Percentiles rank a stretch among this genome's conserved stretches.
Evolutionary conservation across 2,329 filamentous ascomycete genomes (phyloP).

Genomic region (Aspergillus sp.): DNA sequence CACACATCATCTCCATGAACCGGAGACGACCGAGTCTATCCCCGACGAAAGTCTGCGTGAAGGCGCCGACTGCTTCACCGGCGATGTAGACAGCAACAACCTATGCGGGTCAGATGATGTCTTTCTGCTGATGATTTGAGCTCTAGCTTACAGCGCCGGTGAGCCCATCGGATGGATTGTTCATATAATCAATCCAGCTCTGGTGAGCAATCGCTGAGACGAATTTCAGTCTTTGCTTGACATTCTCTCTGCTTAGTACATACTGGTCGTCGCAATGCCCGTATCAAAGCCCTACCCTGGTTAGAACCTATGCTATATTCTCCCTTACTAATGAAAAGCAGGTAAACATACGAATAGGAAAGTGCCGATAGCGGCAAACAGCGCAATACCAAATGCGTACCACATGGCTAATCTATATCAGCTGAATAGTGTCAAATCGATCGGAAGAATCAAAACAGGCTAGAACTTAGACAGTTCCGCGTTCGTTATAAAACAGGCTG

Average conservation of each 20-base stretch:
- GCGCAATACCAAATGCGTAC: slow-evolving; percentile 47
- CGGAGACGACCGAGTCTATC: slow-evolving; percentile 49
- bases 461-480: not conserved
- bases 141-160: slow-evolving; percentile 45
- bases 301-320: not conserved
- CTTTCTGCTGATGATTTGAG: not conserved
- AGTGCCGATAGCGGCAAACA: slow-evolving; percentile 54
- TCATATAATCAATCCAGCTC: slow-evolving; percentile 56
- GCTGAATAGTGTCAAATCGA: no score
- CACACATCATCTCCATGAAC: slow-evolving; percentile 50
- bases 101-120: slow-evolving; percentile 12
- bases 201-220: slow-evolving; percentile 50
- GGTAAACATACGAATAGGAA: slow-evolving; percentile 48
- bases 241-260: slow-evolving; percentile 12
- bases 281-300: slow-evolving; percentile 51
- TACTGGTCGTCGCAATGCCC: slow-evolving; percentile 54
- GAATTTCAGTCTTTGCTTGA: not conserved
- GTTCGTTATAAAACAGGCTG: not conserved
- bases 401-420: slow-evolving; percentile 28
- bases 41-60: slow-evolving; percentile 48
- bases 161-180: slow-evolving; percentile 47
- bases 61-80: slow-evolving; percentile 51
- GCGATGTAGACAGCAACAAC: slow-evolving; percentile 56
- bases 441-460: not conserved
- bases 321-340: not conserved